Conservation (phyloP, 768 basidiomycete species). For the Tephrocybe sp. region DNA sequence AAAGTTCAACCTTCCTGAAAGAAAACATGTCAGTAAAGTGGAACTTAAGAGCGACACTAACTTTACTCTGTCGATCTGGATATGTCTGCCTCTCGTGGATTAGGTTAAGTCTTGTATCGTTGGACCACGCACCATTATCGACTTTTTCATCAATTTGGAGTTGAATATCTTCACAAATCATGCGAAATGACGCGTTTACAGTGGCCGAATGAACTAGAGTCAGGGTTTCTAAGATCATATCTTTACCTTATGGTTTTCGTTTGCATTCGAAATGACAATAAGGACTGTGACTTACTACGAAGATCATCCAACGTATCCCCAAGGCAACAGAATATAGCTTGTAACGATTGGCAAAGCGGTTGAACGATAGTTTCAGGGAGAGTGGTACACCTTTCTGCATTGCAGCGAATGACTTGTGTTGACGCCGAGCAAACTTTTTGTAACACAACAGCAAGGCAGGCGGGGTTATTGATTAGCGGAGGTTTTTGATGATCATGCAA, state of each 20-base stretch:
- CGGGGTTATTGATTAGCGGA: background rate
- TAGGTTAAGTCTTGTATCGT: background rate
- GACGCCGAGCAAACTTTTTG: constrained; percentile 28
- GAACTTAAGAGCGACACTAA: background rate
- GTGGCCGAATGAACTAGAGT: constrained; percentile 20
- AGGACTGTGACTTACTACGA: constrained; percentile 18
- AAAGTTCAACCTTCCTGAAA: background rate
- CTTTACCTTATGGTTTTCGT: constrained; percentile 25
- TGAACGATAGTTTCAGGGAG: constrained; percentile 16
- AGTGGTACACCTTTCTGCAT: constrained; percentile 9
- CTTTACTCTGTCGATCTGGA: constrained; percentile 10
- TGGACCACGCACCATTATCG: constrained; percentile 29
- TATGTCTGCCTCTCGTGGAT: constrained; percentile 4
- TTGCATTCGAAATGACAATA: background rate
- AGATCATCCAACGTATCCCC: constrained; percentile 20
- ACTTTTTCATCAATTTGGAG: constrained; percentile 28
- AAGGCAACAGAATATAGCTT: constrained; percentile 29
- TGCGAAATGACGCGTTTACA: constrained; percentile 17
- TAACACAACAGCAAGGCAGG: constrained; percentile 23
- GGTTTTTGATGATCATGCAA: constrained; percentile 8
- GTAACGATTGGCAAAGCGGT: constrained; percentile 26
- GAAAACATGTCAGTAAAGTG: background rate
- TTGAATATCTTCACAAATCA: constrained; percentile 19
- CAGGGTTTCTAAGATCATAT: constrained; percentile 31
- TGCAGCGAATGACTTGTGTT: constrained; percentile 23